Evolutionary conservation across 768 basidiomycete species (phyloP).

Genomic region (Cytidiella melzeri): DNA sequence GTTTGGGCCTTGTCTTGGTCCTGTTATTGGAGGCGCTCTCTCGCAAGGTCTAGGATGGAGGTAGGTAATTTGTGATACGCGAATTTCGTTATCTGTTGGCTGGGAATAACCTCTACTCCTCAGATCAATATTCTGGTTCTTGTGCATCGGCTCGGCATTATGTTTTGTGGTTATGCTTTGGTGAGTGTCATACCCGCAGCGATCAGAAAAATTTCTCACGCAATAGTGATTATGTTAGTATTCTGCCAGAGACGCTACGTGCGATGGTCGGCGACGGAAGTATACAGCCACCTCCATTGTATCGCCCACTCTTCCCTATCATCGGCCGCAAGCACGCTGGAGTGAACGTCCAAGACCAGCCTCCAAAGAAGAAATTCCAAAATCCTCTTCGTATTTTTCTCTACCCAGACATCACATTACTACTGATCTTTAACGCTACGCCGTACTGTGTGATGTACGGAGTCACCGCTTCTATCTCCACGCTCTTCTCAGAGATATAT

Average conservation of each 20-base stretch:
- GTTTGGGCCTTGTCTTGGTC: conserved; percentile 33
- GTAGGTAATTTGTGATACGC: conserved; percentile 13
- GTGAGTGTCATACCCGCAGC: conserved; percentile 17
- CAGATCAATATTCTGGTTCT: conserved; percentile 39
- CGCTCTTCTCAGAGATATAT: conserved; percentile 54
- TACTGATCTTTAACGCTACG: conserved; percentile 49
- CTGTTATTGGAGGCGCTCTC: conserved; percentile 43
- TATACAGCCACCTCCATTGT: conserved; percentile 26
- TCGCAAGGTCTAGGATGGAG: conserved; percentile 26
- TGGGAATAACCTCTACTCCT: not conserved
- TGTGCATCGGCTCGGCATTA: conserved; percentile 29
- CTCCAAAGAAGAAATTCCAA: conserved; percentile 31
- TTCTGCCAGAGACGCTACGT: conserved; percentile 46
- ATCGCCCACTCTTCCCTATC: conserved; percentile 28
- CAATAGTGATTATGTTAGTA: conserved; percentile 19
- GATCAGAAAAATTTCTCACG: not conserved
- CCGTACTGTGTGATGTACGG: conserved; percentile 53
- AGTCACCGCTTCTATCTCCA: conserved; percentile 54
- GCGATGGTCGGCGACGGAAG: conserved; percentile 37
- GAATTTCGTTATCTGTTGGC: not conserved
- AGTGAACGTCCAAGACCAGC: conserved; percentile 10
- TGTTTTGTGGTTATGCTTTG: conserved; percentile 32
- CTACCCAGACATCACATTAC: conserved; percentile 48
- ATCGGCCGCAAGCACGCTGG: conserved; percentile 15
- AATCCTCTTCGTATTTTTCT: conserved; percentile 55